These are phyloP conservation scores for Dryas alaskensis DNA, from an alignment of 306 rosid genomes.

Conservation along the genomic window DNA sequence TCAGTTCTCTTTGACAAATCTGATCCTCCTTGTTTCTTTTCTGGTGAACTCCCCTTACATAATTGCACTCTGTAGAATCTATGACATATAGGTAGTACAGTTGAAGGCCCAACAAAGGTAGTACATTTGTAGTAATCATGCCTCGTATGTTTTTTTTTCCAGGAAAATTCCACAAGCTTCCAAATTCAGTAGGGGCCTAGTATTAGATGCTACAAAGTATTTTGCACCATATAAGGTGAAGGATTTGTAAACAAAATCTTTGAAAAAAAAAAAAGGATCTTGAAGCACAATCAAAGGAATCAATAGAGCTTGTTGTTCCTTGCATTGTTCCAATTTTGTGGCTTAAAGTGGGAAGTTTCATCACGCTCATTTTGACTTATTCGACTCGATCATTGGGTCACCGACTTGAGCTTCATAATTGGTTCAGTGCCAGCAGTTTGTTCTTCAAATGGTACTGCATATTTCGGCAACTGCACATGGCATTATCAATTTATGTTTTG, in stretches of 20 bases:
- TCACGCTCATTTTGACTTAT: not conserved
- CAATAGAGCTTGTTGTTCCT: not conserved
- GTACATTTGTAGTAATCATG: not conserved
- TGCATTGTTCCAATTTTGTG: not conserved
- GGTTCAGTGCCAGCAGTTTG: not conserved
- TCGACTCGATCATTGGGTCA: slow-evolving; percentile 6
- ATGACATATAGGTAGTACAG: not conserved
- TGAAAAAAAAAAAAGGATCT: not conserved
- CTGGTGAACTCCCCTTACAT: not conserved
- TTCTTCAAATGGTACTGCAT: not conserved
- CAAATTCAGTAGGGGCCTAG: not conserved
- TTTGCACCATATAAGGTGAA: not conserved
- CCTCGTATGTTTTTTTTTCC: not conserved
- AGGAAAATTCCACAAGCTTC: not conserved
- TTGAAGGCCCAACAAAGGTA: not conserved
- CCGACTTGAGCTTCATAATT: slow-evolving; percentile 4
- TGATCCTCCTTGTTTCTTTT: not conserved
- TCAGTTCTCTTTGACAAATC: too few species aligned
- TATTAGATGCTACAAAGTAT: not conserved
- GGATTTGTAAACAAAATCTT: not conserved
- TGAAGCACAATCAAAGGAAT: not conserved
- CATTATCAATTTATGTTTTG: slow-evolving; percentile 1
- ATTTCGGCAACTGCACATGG: slow-evolving; percentile 8
- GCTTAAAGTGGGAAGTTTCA: not conserved
- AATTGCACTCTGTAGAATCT: not conserved